Conservation (phyloP, 768 basidiomycete species). For the Paxillus involutus region DNA sequence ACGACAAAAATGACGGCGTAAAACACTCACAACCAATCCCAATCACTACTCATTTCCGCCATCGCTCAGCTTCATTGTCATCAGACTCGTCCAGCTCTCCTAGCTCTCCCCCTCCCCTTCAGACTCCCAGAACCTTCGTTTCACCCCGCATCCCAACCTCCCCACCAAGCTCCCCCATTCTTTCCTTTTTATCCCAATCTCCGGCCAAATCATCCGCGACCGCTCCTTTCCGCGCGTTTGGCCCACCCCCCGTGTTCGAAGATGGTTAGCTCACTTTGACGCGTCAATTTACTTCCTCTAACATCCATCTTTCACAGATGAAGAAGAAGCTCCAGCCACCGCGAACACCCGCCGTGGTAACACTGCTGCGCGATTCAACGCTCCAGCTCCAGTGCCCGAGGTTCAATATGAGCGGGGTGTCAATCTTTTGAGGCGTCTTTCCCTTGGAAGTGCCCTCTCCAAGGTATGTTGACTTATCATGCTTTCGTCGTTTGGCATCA, state of each 20-base stretch:
- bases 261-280: constrained; percentile 39
- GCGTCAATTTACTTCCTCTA: not conserved
- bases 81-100: constrained; percentile 57
- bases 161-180: constrained; percentile 66
- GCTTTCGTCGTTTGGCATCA: too few relatives aligned
- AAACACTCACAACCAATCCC: constrained; percentile 69
- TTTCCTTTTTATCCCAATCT: constrained; percentile 65
- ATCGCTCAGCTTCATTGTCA: constrained; percentile 63
- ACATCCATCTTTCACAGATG: constrained; percentile 30
- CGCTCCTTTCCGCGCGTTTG: constrained; percentile 59
- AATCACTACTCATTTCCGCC: constrained; percentile 46
- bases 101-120: constrained; percentile 50
- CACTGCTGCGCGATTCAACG: constrained; percentile 50
- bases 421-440: constrained; percentile 73
- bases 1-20: constrained; percentile 25
- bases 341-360: constrained; percentile 64
- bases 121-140: constrained; percentile 46
- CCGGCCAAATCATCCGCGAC: constrained; percentile 53
- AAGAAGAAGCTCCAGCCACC: constrained; percentile 43
- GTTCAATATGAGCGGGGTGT: constrained; percentile 63
- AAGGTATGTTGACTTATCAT: constrained; percentile 44
- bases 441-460: constrained; percentile 57
- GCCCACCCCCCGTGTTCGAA: constrained; percentile 58
- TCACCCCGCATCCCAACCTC: constrained; percentile 48
- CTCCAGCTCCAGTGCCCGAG: constrained; percentile 45